Percentiles rank a stretch among this genome's conserved stretches.
phyloP scores from a whole-genome alignment of 176 grass and related monocot species.

The Alopecurus myosuroides region DNA sequence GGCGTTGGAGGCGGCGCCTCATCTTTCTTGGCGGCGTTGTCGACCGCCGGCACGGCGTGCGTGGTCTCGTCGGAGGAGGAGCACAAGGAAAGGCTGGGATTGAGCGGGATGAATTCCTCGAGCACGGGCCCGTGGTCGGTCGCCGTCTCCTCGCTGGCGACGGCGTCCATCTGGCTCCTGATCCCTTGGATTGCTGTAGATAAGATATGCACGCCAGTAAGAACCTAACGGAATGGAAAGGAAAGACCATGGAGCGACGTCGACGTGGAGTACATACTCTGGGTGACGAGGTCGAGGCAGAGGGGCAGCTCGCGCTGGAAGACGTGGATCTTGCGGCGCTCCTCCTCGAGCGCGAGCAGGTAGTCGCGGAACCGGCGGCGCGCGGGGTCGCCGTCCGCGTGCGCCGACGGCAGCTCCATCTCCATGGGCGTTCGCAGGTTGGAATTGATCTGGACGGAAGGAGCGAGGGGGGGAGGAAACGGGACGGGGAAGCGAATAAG shows the following conservation, averaged over 20 bases:
- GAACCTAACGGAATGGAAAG: not conserved
- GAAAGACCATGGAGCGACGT: not conserved
- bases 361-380: conserved; percentile 43
- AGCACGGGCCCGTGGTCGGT: conserved; percentile 58
- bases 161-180: conserved; percentile 45
- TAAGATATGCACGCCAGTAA: not conserved
- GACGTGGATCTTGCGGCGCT: conserved; percentile 78
- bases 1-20: not conserved
- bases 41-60: not conserved
- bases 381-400: not conserved
- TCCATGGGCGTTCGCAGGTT: not conserved
- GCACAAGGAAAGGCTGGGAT: conserved; percentile 54
- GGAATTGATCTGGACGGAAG: not conserved
- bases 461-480: not conserved
- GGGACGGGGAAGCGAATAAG: too few species aligned
- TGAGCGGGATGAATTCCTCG: conserved; percentile 95
- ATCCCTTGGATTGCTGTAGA: conserved; percentile 66
- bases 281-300: conserved; percentile 75
- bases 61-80: conserved; percentile 46
- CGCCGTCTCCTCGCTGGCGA: conserved; percentile 41
- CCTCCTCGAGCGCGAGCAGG: conserved; percentile 75
- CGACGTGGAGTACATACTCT: conserved; percentile 28
- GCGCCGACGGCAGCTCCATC: not conserved
- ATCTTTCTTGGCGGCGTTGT: not conserved
- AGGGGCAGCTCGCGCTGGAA: conserved; percentile 89